phyloP scores from a whole-genome alignment of 352 stramenopile genomes.

The Globisporangium okanoganense region DNA sequence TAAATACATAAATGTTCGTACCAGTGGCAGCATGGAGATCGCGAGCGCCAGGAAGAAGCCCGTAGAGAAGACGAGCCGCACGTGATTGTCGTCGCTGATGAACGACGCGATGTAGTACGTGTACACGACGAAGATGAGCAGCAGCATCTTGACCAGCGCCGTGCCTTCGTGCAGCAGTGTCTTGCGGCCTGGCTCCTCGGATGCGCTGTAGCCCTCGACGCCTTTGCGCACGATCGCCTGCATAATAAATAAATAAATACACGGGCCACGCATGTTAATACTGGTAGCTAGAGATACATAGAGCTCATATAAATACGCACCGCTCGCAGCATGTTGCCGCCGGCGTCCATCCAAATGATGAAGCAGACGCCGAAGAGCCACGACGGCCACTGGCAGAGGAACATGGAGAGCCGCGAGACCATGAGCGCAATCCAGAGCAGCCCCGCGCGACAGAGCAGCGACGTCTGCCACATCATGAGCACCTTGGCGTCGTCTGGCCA shows the following conservation, averaged over 20 bases:
- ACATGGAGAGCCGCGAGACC: conserved; percentile 53
- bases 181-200: conserved; percentile 52
- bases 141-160: conserved; percentile 61
- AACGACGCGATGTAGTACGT: conserved; percentile 59
- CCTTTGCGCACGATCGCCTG: conserved; percentile 61
- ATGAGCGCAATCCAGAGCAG: conserved; percentile 64
- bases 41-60: conserved; percentile 72
- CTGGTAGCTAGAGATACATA: neutral
- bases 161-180: conserved; percentile 67
- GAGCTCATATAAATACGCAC: conserved; percentile 15
- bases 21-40: conserved; percentile 49
- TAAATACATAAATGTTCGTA: conserved; percentile 15
- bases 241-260: neutral
- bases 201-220: conserved; percentile 52
- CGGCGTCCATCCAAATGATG: conserved; percentile 73
- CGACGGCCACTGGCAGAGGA: conserved; percentile 62
- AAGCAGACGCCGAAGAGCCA: conserved; percentile 70
- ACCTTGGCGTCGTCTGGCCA: conserved; percentile 57
- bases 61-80: conserved; percentile 52
- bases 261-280: neutral
- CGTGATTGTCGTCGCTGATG: conserved; percentile 46
- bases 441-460: conserved; percentile 57
- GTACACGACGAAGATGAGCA: conserved; percentile 72
- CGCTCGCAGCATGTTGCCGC: conserved; percentile 53
- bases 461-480: conserved; percentile 78